Base-by-base conservation (phyloP, 1,284 basidiomycete genomes). In the Rhodotorula mucilaginosa region DNA sequence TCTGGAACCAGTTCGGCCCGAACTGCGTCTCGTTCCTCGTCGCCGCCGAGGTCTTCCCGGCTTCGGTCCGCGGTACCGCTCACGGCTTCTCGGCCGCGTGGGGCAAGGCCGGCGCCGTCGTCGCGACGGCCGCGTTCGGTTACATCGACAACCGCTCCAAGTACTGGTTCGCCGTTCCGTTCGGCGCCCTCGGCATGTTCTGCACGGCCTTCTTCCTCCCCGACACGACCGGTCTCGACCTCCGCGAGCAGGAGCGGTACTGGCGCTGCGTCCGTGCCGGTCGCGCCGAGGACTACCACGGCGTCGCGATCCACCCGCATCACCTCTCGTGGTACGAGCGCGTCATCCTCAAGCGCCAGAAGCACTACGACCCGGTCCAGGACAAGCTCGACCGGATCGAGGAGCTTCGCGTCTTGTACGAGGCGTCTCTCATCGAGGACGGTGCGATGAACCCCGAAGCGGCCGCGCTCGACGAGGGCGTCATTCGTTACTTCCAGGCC, bases 131-230 rank as follows among this genome's bases (percentile, higher is more conserved):
- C 46, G 65, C 81, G 10, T 82, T 82, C 79, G 80, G 81, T 76
- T 82, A 82, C 77, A 77, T 74, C 58, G 60, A 65, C 48, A 61
- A 67, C 57, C 74, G 69, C 44, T 31, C 31, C 74, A 82, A 83
- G 80, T 85, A 85, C 81, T 84, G 83, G 84, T 82, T 85, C 68
- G 84, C 85, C 16, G 83, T 82, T 70, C 85, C 84, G 82, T 86
- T 86, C 79, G 84, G 83, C 63, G 81, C 86, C 44, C 78, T 80
- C 68, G 85, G 83, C 46, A 80, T 82, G 77, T 68, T 84, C 70
- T 66, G 83, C 68, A 85, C 84, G 31, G 77, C 80, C 69, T 66
- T 84, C 62, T 85, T 84, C 79, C 72, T 78, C 2, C 80, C 81
- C 26, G 85, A 85, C 76, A 85, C 84, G 16, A 85, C 85, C n/a